Base-by-base conservation (phyloP, 1,284 basidiomycete genomes). In the Dichomitus squalens region DNA sequence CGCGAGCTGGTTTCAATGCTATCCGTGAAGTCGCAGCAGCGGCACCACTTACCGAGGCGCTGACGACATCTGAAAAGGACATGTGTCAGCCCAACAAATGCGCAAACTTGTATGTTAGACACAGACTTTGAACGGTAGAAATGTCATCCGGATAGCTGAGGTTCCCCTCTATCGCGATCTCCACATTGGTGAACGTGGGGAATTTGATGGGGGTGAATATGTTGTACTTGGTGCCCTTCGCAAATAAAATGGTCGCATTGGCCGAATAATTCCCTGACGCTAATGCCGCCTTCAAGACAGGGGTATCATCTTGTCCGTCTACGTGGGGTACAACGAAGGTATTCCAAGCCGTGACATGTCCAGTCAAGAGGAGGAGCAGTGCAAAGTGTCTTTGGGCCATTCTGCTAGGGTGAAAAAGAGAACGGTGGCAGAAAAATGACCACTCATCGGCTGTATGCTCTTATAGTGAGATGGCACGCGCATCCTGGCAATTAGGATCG, bases 161-260 rank as follows among this genome's bases (percentile, higher is more conserved):
- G 57, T 87, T 87, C 2, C 85, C 85, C 58, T 86, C 79, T 54
- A 87, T 77, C 18, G 70, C 70, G 23, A 86, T 72, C 59, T 84
- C 82, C 20, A 86, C 83, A 62, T 85, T 86, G 44, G 74, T 80
- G 52, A 87, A 67, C 0, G 63, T 68, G 0, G 83, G 81, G 57
- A 87, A 87, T 54, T 74, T 79, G 68, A 86, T 75, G 1, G 84
- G 80, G 3, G 79, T 81, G 58, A 79, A 82, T 8, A 85, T 78
- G 63, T 86, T 87, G 65, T 87, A 87, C 1, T 77, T 82, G 23
- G 76, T 69, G 43, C 83, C 83, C 55, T 81, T 75, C 66, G 79
- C 55, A 67, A 87, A 87, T 5, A 86, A 56, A 59, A 86, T 85
- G 6, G 80, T 83, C 35, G 81, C 70, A 60, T 86, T 75, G 0